Evolutionary conservation across 345 rosid species (phyloP).

Genomic region (Citrus mangshanensis): DNA sequence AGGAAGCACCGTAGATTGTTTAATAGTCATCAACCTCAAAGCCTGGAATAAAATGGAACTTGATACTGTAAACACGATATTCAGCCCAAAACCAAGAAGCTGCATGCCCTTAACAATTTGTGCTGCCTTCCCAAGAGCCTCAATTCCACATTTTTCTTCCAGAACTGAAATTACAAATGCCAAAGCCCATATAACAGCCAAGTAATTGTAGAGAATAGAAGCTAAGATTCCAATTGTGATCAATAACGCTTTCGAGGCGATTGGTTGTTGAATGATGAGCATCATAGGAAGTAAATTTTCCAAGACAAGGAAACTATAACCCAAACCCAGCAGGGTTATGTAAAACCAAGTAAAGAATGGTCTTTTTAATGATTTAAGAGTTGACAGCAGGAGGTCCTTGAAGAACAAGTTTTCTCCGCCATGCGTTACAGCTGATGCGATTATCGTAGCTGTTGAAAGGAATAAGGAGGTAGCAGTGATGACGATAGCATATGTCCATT

Average conservation of each 20-base stretch:
- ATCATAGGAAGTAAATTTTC: constrained; percentile 15
- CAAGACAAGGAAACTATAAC: constrained; percentile 29
- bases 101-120: constrained; percentile 45
- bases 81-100: constrained; percentile 44
- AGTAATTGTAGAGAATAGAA: constrained; percentile 23
- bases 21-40: neutral
- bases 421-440: constrained; percentile 32
- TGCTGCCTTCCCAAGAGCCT: constrained; percentile 59
- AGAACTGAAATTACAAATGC: constrained; percentile 54
- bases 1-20: neutral
- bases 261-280: neutral
- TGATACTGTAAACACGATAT: constrained; percentile 26
- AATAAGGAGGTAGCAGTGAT: constrained; percentile 20
- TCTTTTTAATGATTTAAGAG: constrained; percentile 32
- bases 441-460: constrained; percentile 26
- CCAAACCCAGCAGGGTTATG: constrained; percentile 27
- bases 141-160: constrained; percentile 48
- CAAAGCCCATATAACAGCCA: constrained; percentile 45
- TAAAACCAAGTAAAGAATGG: constrained; percentile 43
- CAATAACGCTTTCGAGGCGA: neutral
- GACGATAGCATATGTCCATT: constrained; percentile 17
- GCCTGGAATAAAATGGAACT: constrained; percentile 4
- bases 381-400: constrained; percentile 23
- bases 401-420: constrained; percentile 21
- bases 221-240: constrained; percentile 10